Evolutionary conservation across 441 rosid species (phyloP).

Genomic region (Flueggea neowawraea): DNA sequence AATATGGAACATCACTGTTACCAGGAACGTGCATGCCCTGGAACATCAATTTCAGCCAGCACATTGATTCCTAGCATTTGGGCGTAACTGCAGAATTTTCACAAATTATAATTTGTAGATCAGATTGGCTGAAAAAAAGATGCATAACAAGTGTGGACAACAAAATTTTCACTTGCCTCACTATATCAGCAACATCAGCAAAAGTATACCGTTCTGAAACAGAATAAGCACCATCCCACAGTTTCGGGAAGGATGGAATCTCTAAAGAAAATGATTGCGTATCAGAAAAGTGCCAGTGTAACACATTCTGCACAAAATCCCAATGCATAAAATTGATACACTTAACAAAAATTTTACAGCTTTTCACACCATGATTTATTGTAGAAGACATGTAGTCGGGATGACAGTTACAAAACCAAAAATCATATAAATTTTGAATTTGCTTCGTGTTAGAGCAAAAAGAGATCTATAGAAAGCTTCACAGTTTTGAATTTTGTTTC

Average conservation of each 20-base stretch:
- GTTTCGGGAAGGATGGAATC: conserved; percentile 72
- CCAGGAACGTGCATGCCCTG: conserved; percentile 81
- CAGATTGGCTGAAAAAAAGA: background rate
- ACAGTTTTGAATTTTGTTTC: too few species aligned
- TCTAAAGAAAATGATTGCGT: conserved; percentile 75
- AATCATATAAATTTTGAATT: too few species aligned
- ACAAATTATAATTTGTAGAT: conserved; percentile 9
- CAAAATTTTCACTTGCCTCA: conserved; percentile 40
- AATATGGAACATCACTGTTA: conserved; percentile 13
- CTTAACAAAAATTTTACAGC: too few species aligned
- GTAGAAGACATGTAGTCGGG: too few species aligned
- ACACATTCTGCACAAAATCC: conserved; percentile 49
- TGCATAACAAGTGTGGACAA: conserved; percentile 1
- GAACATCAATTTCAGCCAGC: conserved; percentile 74
- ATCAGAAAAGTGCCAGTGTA: conserved; percentile 84
- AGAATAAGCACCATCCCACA: conserved; percentile 77
- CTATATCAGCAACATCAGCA: conserved; percentile 67
- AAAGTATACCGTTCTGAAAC: conserved; percentile 48
- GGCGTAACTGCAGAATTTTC: conserved; percentile 51
- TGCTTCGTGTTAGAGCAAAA: too few species aligned
- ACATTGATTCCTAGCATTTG: conserved; percentile 55
- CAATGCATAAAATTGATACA: background rate
- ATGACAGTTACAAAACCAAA: too few species aligned
- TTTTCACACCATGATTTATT: too few species aligned
- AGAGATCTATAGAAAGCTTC: too few species aligned